Percentiles rank a stretch among this genome's conserved stretches.
Evolutionary conservation across 2,329 filamentous ascomycete genomes (phyloP).

Genomic region (Westerdykella ornata): DNA sequence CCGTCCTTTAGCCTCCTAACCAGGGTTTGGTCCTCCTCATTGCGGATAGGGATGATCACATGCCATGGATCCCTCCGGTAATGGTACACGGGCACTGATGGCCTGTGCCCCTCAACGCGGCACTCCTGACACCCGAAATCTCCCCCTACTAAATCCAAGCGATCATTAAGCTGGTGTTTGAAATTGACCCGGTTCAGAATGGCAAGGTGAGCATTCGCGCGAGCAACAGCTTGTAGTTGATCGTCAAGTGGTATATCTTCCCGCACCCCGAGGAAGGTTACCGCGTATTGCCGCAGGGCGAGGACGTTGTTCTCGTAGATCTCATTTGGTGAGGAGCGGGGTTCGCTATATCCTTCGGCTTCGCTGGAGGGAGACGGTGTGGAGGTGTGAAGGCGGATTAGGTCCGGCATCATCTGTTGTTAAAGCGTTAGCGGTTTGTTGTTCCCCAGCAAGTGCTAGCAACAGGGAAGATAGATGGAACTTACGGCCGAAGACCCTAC

Average conservation of each 20-base stretch:
- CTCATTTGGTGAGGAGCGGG: no score
- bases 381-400: neutral
- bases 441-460: neutral
- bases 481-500: neutral
- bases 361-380: neutral
- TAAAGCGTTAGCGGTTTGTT: no score
- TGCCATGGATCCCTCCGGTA: slow-evolving; percentile 1
- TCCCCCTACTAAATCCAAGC: slow-evolving; percentile 1
- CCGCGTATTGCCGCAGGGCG: no score
- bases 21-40: slow-evolving; percentile 2
- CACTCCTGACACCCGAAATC: slow-evolving; percentile 7
- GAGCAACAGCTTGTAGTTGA: no score
- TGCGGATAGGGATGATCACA: slow-evolving; percentile 5
- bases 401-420: neutral
- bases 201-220: no score
- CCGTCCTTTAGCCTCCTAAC: slow-evolving; percentile 7
- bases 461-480: no score
- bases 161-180: neutral
- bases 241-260: no score
- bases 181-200: neutral
- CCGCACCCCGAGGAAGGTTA: no score
- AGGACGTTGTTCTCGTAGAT: no score
- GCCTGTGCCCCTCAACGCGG: neutral
- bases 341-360: neutral
- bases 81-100: neutral